A percentile compares a stretch with the other conserved stretches of the same genome.
These are phyloP conservation scores for Hypoxylon fuscum DNA, from an alignment of 495 filamentous ascomycete genomes.

Conservation along the genomic window DNA sequence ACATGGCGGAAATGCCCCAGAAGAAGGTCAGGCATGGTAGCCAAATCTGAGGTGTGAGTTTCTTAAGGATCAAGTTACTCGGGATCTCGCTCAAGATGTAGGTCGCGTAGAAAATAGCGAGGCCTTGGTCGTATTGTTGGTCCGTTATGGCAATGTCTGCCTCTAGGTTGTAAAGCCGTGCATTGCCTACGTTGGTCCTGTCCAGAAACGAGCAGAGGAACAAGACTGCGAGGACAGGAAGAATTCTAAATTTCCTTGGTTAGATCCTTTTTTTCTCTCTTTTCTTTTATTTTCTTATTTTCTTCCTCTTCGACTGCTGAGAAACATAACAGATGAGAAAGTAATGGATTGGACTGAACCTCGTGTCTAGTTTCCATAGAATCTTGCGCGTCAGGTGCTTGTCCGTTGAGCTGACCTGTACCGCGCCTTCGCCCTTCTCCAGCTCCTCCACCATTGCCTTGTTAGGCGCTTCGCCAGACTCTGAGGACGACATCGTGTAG, in stretches of 20 bases:
- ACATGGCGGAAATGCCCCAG: slow-evolving; percentile 67
- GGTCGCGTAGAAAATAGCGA: slow-evolving; percentile 64
- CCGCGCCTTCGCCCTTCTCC: slow-evolving; percentile 29
- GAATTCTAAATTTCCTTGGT: slow-evolving; percentile 46
- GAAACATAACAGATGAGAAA: neutral
- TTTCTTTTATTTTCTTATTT: neutral
- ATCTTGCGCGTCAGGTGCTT: slow-evolving; percentile 51
- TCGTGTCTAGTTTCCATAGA: slow-evolving; percentile 63
- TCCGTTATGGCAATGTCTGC: slow-evolving; percentile 69
- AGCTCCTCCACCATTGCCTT: slow-evolving; percentile 38
- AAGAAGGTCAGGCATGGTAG: slow-evolving; percentile 62
- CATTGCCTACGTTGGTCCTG: slow-evolving; percentile 84
- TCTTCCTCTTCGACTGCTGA: neutral
- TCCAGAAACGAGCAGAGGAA: slow-evolving; percentile 75
- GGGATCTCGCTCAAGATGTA: slow-evolving; percentile 75
- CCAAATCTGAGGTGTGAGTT: slow-evolving; percentile 68
- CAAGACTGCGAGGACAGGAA: slow-evolving; percentile 59
- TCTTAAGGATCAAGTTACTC: slow-evolving; percentile 87
- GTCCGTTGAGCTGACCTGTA: slow-evolving; percentile 27
- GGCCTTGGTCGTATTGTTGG: slow-evolving; percentile 73
- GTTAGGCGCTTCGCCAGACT: slow-evolving; percentile 18
- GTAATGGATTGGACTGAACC: slow-evolving; percentile 47
- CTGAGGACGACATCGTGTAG: slow-evolving; percentile 34
- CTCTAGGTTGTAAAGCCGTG: slow-evolving; percentile 76
- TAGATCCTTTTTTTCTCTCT: neutral